Evolutionary conservation across 2,329 filamentous ascomycete species (phyloP), one percentile per base, ranked within the genome.

Genomic region (Dryadomyces quercivorus): DNA sequence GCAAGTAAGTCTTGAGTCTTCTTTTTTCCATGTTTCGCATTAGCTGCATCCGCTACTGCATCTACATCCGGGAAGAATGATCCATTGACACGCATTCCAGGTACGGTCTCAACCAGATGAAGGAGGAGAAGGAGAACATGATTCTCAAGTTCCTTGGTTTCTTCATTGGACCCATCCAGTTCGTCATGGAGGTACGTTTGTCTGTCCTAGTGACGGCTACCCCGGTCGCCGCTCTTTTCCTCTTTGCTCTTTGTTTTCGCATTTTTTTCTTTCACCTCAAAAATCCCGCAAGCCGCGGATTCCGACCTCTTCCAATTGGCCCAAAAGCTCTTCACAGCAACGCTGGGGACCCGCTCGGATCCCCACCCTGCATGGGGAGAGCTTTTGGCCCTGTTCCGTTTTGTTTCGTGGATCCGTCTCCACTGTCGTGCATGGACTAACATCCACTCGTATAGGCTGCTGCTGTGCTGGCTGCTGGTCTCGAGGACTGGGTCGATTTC

Each of bases 401-500:
- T 52, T 18, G 26, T 47, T 47, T 42, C 26, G 40, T 53, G 53
- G 48, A 26, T 21, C 48, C 36, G 36, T 40, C 5, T 16, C 36
- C 15, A 16, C 36, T 40, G 15, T 16, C 12, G 4, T 40, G 36
- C 5, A 12, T 48, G 13, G 7, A 12, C 12, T 15, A 15, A 26
- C 20, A n/a, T 34, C 12, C 3, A 3, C 7, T n/a, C 21, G 16
- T 26, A 31, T 21, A 84, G 81, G 78, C 81, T 70, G 86, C 88
- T 58, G 86, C 86, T 62, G 75, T 91, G 65, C 78, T 94, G 56
- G 88, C 89, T 66, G 87, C 85, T 58, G 87, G 86, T 81, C 81
- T 95, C 45, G 71, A 86, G 70, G 86, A 93, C 64, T 95, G 89
- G 89, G 86, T 95, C 60, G 89, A 95, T 74, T 92, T 95, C 65